These are phyloP conservation scores for Micractinium conductrix DNA, from an alignment of 139 green algal species.

Conservation along the genomic window DNA sequence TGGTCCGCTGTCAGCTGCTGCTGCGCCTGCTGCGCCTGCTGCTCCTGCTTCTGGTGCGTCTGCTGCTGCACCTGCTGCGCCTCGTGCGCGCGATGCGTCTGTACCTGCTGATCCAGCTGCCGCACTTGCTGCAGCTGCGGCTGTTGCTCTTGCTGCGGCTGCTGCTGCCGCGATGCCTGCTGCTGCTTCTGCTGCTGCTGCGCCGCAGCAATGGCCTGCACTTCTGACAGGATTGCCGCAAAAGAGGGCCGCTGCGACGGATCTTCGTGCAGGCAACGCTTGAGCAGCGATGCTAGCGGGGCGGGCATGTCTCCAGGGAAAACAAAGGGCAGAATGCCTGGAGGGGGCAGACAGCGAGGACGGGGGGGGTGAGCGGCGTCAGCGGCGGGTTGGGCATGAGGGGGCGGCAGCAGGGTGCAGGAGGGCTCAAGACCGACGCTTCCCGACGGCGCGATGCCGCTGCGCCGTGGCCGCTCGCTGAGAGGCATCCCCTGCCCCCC, in stretches of 20 bases:
- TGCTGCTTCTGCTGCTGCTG: conserved; percentile 6
- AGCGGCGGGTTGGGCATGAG: no score
- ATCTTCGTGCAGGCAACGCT: conserved; percentile 1
- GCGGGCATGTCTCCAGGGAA: not conserved
- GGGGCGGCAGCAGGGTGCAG: no score
- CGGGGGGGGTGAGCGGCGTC: not conserved
- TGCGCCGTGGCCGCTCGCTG: no score
- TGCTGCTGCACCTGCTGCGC: not conserved
- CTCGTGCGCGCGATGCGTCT: no score
- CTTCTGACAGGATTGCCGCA: not conserved
- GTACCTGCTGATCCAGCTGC: not conserved
- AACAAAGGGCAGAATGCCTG: not conserved
- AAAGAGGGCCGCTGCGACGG: not conserved
- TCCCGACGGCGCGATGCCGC: no score
- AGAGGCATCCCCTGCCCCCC: no score
- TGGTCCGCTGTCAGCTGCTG: no score
- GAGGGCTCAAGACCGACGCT: no score
- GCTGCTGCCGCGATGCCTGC: not conserved
- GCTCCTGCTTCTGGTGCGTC: not conserved
- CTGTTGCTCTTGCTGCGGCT: not conserved
- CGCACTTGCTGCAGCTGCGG: not conserved
- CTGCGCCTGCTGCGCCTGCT: no score
- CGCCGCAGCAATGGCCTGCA: conserved; percentile 21
- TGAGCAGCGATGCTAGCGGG: not conserved
- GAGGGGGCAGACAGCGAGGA: not conserved